These are phyloP conservation scores for Hansenula lynferdii DNA, from an alignment of 1,139 yeast genomes.

Conservation along the genomic window DNA sequence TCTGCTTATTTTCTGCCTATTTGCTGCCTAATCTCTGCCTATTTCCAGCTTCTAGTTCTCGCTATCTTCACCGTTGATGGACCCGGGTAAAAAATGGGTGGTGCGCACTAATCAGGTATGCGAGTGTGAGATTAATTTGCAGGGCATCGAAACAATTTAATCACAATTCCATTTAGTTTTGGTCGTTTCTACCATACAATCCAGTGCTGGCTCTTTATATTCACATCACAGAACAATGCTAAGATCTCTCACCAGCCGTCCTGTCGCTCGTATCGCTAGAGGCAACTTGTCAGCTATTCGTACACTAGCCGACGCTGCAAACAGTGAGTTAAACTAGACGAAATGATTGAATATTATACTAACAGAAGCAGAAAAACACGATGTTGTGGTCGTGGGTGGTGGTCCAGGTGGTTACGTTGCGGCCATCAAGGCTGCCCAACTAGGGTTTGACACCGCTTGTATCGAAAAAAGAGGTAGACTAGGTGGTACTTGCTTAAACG, in stretches of 20 bases:
- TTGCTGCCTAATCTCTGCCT: too few species aligned
- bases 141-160: constrained; percentile 1
- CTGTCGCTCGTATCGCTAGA: constrained; percentile 10
- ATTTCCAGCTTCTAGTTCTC: too few species aligned
- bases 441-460: constrained; percentile 93
- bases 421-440: constrained; percentile 97
- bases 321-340: constrained; percentile 8
- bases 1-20: too few species aligned
- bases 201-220: too few species aligned
- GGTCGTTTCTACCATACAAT: too few species aligned
- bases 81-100: constrained; percentile 3
- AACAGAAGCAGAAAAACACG: constrained; percentile 48
- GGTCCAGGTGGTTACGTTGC: constrained; percentile 99
- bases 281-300: constrained; percentile 12
- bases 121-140: background rate
- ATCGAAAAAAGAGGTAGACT: constrained; percentile 92
- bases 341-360: background rate
- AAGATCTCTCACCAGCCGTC: constrained; percentile 16
- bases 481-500: constrained; percentile 98
- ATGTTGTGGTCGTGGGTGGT: constrained; percentile 94
- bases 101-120: background rate
- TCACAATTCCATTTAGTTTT: too few species aligned
- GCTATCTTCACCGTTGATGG: constrained; percentile 2
- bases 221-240: constrained; percentile 16
- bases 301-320: constrained; percentile 14